These are phyloP conservation scores for Apiospora hydei DNA, from an alignment of 2,329 filamentous ascomycete genomes.

Conservation along the genomic window DNA sequence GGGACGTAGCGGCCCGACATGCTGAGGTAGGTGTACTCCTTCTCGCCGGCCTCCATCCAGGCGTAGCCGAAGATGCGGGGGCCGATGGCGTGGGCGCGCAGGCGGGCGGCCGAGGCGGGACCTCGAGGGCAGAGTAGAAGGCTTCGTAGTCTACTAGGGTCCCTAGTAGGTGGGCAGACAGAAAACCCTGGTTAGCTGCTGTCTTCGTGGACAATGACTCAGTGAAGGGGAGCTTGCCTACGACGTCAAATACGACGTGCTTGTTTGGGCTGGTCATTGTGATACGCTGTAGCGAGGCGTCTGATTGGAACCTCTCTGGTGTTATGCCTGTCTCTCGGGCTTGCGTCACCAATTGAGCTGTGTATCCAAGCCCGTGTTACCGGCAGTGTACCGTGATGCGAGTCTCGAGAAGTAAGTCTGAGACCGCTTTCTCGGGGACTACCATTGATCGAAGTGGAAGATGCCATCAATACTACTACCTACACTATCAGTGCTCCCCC, in stretches of 20 bases:
- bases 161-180: constrained; percentile 30
- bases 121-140: constrained; percentile 50
- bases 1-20: constrained; percentile 51
- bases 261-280: constrained; percentile 36
- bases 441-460: too few relatives aligned
- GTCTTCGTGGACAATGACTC: background rate
- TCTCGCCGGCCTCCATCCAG: constrained; percentile 56
- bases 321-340: background rate
- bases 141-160: constrained; percentile 55
- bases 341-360: too few relatives aligned
- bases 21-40: constrained; percentile 58
- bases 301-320: background rate
- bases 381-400: background rate
- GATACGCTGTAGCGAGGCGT: background rate
- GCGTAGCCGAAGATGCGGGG: constrained; percentile 52
- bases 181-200: background rate
- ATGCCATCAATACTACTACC: background rate
- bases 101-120: constrained; percentile 48
- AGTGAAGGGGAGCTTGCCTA: constrained; percentile 39
- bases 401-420: background rate
- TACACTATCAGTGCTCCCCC: background rate
- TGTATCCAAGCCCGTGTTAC: too few relatives aligned
- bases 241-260: constrained; percentile 59
- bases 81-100: constrained; percentile 48
- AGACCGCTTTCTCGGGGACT: background rate